Evolutionary conservation across 306 rosid genomes (phyloP), one percentile per base, ranked within the genome.

Genomic region (Quercus rubra): DNA sequence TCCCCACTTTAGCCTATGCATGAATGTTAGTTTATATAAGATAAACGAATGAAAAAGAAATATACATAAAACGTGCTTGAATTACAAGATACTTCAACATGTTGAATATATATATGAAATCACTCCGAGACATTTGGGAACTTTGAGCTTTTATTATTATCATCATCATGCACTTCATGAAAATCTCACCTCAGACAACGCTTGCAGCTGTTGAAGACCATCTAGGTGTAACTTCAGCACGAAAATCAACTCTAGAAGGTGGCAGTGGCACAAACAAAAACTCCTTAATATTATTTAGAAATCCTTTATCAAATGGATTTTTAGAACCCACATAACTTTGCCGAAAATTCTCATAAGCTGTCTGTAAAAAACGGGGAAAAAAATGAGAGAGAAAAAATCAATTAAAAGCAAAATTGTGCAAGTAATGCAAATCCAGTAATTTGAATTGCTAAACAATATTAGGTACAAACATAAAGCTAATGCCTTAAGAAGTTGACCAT

Each of bases 171-270:
- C 17, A 49, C 17, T 49, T 11, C 15, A 49, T 49, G 33, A 74
- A 19, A 78, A 25, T 69, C 69, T 82, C 10, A 23, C 18, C 49
- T 70, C 77, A 57, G 27, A 41, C 8, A 71, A 67, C 70, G 10
- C 23, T 30, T 27, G 62, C 38, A 4, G 56, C 17, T 35, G 66
- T n/a, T 52, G 49, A 55, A 57, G 31, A 74, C 43, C 19, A 51
- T 71, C 52, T 55, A 73, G 78, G 2, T 33, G 62, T 43, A 25
- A 31, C 43, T 59, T 78, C 81, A 46, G 71, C 84, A 61, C 79
- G 41, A 59, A 88, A 83, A 78, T 88, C 81, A 33, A 80, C 82
- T 61, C 31, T 80, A 9, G 83, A 55, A 75, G 83, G 80, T 51
- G 85, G 78, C 73, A 78, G 23, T 75, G 71, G 41, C 70, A 30